Conservation (phyloP, 805 yeast species). For the Lachancea mirantina region DNA sequence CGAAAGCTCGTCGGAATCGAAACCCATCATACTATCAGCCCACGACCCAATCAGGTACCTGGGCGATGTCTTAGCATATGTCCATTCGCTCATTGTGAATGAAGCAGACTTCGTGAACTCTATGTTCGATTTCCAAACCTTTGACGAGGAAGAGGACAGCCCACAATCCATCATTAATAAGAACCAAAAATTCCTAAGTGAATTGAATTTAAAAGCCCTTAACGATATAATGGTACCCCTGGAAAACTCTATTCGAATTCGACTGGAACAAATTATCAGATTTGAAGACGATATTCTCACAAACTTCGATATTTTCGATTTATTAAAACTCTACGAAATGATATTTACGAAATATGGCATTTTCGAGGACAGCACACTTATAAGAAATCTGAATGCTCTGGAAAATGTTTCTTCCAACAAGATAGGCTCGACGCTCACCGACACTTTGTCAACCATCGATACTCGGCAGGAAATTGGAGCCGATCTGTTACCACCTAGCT, state of each 20-base stretch:
- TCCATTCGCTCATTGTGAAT: conserved; percentile 79
- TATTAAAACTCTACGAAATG: conserved; percentile 59
- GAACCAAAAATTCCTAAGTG: conserved; percentile 22
- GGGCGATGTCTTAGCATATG: conserved; percentile 83
- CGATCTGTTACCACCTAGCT: conserved; percentile 74
- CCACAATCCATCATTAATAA: conserved; percentile 17
- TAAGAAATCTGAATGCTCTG: conserved; percentile 16
- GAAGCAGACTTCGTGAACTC: conserved; percentile 71
- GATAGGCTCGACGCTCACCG: conserved; percentile 15
- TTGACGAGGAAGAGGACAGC: conserved; percentile 13
- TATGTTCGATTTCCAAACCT: conserved; percentile 43
- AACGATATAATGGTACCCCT: conserved; percentile 28
- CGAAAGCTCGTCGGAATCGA: conserved; percentile 22
- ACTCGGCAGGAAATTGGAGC: conserved; percentile 29
- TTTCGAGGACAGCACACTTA: conserved; percentile 15
- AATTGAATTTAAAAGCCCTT: conserved; percentile 23
- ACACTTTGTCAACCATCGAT: conserved; percentile 26
- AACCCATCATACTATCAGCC: conserved; percentile 56
- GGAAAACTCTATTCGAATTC: conserved; percentile 49
- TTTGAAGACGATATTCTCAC: conserved; percentile 52
- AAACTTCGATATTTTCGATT: conserved; percentile 51
- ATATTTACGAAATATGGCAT: conserved; percentile 50
- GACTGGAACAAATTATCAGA: conserved; percentile 61
- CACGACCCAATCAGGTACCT: conserved; percentile 77
- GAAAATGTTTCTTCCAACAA: conserved; percentile 17